Base-by-base conservation (phyloP, 1,284 basidiomycete genomes). In the Ustilago trichophora region DNA sequence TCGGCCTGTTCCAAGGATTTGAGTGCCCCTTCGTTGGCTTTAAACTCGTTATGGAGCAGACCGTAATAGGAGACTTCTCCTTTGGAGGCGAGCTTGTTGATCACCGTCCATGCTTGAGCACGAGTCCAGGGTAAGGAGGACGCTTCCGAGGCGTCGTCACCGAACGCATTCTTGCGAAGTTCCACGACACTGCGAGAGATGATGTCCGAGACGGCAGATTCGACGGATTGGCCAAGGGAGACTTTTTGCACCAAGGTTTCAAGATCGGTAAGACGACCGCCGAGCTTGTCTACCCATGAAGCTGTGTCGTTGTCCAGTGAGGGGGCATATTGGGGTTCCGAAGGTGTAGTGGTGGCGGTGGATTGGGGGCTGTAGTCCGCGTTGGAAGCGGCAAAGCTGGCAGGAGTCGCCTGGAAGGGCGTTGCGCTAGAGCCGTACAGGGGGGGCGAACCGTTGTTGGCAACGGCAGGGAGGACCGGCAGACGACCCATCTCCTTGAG, bases 1-100 rank as follows among this genome's bases (percentile, higher is more conserved):
- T 97, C 94, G 6, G 90, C 89, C 71, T 91, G 90, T 78, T 97
- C 95, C 87, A 98, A 88, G 22, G 86, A 87, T 66, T 92, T 87
- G 62, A 98, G 80, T 5, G 91, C 85, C 12, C 84, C 83, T 78
- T 97, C 93, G 73, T 93, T 89, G 16, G 90, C 91, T 81, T 93
- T 96, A 88, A 96, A 98, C 1, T 91, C 90, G 48, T 91, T 89
- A 54, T 90, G 83, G 49, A 98, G 84, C 9, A 92, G 84, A 33
- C 92, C 88, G 57, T 92, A 88, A 81, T 97, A 98, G 10, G 90
- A 47, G 15, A 91, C 89, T 85, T 95, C 91, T 15, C 87, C 83
- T 41, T 86, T 84, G 59, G 85, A 85, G 0, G 92, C 86, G 18
- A 98, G 85, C 25, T 86, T 84, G 72, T 88, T 90, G 57, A 98